Evolutionary conservation across 306 rosid genomes (phyloP), one percentile per base, ranked within the genome.

Genomic region (Abrus precatorius): DNA sequence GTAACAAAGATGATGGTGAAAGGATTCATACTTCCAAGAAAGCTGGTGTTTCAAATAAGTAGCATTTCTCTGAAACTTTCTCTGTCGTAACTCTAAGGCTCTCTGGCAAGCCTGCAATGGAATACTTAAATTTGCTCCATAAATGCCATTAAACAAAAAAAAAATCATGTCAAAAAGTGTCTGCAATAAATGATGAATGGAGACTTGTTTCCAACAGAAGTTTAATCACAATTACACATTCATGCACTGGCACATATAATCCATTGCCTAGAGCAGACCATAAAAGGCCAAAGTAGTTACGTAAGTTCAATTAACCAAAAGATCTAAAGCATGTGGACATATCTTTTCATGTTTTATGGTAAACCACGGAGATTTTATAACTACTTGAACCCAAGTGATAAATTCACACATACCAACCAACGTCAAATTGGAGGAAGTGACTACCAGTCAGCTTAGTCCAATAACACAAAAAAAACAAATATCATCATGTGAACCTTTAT

Each of bases 21-120:
- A 80, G 81, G 55, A 66, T 70, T 76, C 88, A 36, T 95, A 95
- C 99, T 84, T 90, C 97, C 99, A 93, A 28, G 94, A 90, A 80
- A 95, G 75, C 80, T 93, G 92, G 29, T 88, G 89, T 88, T 83
- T 93, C 83, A 91, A 77, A 74, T 83, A 76, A 63, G 50, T 62
- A 34, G 97, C 94, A 79, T 91, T 95, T 66, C 90, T 84, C 69
- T 72, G 73, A 70, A 93, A 90, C 85, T 95, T 93, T 30, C 13
- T 55, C 79, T 80, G 68, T 63, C 99, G 86, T 52, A 49, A 49
- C 1, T 86, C 79, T 2, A 95, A 82, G 67, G 98, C 97, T 57
- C 83, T 83, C 68, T 80, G 72, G 82, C 97, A 90, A 53, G 97
- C 93, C 99, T 95, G 86, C 60, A 54, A 78, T 60, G 47, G 53